phyloP scores from a whole-genome alignment of 2,329 filamentous ascomycete genomes.

The Metarhizium brunneum region DNA sequence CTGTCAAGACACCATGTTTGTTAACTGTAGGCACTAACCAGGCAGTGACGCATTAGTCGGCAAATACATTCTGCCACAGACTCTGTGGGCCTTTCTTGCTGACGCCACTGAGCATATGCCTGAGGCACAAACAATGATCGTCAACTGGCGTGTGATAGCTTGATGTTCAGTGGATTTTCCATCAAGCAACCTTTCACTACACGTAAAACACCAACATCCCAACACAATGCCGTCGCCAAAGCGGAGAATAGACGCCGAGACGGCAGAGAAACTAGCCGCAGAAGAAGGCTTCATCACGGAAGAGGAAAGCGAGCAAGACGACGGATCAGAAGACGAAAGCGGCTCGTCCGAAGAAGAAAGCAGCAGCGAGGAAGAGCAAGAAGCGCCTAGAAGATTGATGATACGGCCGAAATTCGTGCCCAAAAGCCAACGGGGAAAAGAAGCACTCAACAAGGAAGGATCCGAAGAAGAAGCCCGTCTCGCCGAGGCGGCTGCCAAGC shows the following conservation, averaged over 20 bases:
- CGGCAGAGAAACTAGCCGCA: slow-evolving; percentile 40
- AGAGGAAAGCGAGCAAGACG: slow-evolving; percentile 34
- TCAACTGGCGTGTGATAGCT: too few species aligned
- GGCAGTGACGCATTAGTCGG: too few species aligned
- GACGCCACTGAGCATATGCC: too few species aligned
- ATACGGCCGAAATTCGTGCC: slow-evolving; percentile 56
- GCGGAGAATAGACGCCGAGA: slow-evolving; percentile 41
- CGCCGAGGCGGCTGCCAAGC: slow-evolving; percentile 52
- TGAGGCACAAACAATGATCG: too few species aligned
- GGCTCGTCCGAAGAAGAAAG: slow-evolving; percentile 34
- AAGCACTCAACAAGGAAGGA: slow-evolving; percentile 17
- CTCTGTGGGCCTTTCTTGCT: too few species aligned
- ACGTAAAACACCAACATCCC: neutral
- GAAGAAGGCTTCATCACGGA: slow-evolving; percentile 58
- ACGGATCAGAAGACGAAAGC: slow-evolving; percentile 24
- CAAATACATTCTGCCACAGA: too few species aligned
- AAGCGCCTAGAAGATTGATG: slow-evolving; percentile 47
- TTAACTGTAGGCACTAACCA: too few species aligned
- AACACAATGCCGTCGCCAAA: slow-evolving; percentile 48
- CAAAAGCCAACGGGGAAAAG: slow-evolving; percentile 40
- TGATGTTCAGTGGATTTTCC: too few species aligned
- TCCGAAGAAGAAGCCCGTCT: slow-evolving; percentile 25
- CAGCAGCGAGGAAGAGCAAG: slow-evolving; percentile 35
- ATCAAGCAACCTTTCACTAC: too few species aligned
- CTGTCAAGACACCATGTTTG: too few species aligned